phyloP scores from a whole-genome alignment of 225 moss, liverwort and hornwort genomes.

The Bryum argenteum region DNA sequence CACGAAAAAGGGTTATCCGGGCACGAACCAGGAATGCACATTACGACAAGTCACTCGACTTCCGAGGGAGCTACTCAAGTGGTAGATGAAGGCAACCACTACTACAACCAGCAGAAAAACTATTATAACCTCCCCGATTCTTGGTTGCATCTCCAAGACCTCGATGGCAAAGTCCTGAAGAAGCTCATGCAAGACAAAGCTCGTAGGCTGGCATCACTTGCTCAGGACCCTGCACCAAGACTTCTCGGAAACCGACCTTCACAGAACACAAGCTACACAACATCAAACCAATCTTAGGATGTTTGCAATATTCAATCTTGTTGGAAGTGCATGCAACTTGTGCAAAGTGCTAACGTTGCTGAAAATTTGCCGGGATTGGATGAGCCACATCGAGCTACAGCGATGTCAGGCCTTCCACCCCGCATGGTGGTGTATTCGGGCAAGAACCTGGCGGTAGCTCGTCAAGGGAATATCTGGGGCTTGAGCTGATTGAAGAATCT shows the following conservation, averaged over 20 bases:
- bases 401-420: neutral
- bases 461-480: neutral
- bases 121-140: conserved; percentile 26
- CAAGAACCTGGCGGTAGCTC: neutral
- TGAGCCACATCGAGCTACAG: neutral
- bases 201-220: neutral
- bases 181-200: neutral
- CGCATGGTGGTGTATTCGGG: neutral
- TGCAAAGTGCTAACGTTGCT: neutral
- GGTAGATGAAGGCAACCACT: neutral
- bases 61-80: conserved; percentile 10
- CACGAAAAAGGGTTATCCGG: too few relatives aligned
- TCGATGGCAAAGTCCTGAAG: neutral
- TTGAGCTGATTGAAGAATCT: neutral
- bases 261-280: neutral
- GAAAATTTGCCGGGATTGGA: neutral
- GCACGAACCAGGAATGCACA: too few relatives aligned
- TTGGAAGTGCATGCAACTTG: neutral
- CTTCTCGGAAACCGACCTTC: neutral
- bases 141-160: neutral
- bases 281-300: neutral
- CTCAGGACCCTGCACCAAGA: neutral
- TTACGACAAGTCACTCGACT: neutral
- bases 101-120: neutral
- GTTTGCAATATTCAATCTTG: neutral